These are phyloP conservation scores for Fusarium devonianum DNA, from an alignment of 2,329 filamentous ascomycete species.

Conservation along the genomic window DNA sequence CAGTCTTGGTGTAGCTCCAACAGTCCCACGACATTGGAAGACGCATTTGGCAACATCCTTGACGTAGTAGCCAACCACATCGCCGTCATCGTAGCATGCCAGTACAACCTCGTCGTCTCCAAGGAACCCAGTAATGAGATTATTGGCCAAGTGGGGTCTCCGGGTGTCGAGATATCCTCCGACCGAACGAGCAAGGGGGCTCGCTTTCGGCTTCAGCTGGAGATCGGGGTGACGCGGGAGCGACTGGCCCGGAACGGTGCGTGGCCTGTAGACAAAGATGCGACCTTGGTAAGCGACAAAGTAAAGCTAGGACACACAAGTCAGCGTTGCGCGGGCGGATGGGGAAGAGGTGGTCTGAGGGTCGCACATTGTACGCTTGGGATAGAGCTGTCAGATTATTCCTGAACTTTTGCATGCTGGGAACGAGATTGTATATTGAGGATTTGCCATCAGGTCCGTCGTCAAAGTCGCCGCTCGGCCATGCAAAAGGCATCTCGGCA, in stretches of 20 bases:
- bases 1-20: conserved; percentile 41
- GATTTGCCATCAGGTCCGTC: conserved; percentile 25
- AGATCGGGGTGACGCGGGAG: conserved; percentile 58
- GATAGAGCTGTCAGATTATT: conserved; percentile 67
- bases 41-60: conserved; percentile 58
- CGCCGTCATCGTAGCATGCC: conserved; percentile 75
- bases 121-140: conserved; percentile 72
- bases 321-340: conserved; percentile 18
- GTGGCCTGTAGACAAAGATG: conserved; percentile 65
- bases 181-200: conserved; percentile 49
- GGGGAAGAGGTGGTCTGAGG: neutral
- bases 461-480: conserved; percentile 41
- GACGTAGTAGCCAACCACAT: conserved; percentile 75
- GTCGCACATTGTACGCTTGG: conserved; percentile 60
- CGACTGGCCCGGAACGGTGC: conserved; percentile 54
- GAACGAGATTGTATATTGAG: conserved; percentile 44
- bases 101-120: conserved; percentile 75
- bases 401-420: conserved; percentile 51
- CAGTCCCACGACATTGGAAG: conserved; percentile 30
- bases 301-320: conserved; percentile 57
- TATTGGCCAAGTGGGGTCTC: conserved; percentile 70
- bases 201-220: conserved; percentile 55
- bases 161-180: conserved; percentile 61
- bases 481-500: conserved; percentile 41
- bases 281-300: conserved; percentile 64